Conservation (phyloP, 2,329 filamentous ascomycete species). For the Xylaria sp. region DNA sequence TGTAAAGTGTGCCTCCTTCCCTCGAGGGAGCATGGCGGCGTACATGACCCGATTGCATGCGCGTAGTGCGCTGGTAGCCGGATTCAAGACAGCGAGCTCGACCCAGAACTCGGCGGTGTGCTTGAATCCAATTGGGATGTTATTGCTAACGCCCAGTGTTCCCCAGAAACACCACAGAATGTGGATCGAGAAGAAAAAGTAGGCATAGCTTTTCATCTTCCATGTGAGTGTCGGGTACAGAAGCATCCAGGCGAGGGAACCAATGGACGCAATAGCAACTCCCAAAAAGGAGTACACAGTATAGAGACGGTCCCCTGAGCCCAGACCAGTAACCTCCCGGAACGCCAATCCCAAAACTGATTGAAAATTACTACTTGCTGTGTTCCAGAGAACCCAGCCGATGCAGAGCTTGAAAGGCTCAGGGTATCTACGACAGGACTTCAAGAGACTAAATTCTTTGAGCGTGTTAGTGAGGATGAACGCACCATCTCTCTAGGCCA, state of each 20-base stretch:
- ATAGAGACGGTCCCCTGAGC: conserved; percentile 28
- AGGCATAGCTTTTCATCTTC: conserved; percentile 34
- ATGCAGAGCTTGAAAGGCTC: conserved; percentile 39
- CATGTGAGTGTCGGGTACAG: conserved; percentile 22
- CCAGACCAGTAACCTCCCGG: conserved; percentile 32
- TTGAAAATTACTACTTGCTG: conserved; percentile 35
- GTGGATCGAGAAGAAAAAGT: conserved; percentile 32
- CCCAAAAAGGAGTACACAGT: conserved; percentile 36
- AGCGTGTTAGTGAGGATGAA: background rate
- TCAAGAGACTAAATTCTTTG: conserved; percentile 26
- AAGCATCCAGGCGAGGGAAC: conserved; percentile 38
- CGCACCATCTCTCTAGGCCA: background rate
- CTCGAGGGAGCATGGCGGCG: conserved; percentile 33
- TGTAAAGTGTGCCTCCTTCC: conserved; percentile 35
- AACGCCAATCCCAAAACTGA: conserved; percentile 32
- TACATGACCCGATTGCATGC: conserved; percentile 37
- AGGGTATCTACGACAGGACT: conserved; percentile 32
- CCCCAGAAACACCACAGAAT: conserved; percentile 33
- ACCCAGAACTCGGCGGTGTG: conserved; percentile 36
- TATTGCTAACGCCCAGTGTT: conserved; percentile 30
- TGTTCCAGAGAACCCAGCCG: conserved; percentile 38
- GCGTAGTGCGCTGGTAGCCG: conserved; percentile 31
- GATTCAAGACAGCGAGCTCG: conserved; percentile 32
- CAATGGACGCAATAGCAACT: conserved; percentile 27
- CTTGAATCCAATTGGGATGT: conserved; percentile 34